These are phyloP conservation scores for Aurinia saxatilis DNA, from an alignment of 345 rosid species.

Conservation along the genomic window DNA sequence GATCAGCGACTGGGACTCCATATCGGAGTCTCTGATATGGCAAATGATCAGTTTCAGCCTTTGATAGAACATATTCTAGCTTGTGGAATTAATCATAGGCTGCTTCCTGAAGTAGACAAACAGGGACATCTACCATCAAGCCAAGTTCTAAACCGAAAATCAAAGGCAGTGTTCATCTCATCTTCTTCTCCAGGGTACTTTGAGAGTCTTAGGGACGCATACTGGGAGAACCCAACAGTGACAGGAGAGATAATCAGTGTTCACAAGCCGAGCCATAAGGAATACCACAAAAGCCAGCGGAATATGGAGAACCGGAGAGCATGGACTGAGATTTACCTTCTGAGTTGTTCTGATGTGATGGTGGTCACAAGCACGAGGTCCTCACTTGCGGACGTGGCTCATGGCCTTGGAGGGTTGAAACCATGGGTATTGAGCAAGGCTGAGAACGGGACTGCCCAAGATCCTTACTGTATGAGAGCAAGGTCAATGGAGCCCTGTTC, in stretches of 20 bases:
- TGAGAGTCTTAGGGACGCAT: slow-evolving; percentile 18
- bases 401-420: slow-evolving; percentile 25
- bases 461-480: slow-evolving; percentile 27
- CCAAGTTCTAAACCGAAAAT: slow-evolving; percentile 12
- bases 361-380: slow-evolving; percentile 27
- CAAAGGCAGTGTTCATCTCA: slow-evolving; percentile 31
- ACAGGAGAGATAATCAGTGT: slow-evolving; percentile 24
- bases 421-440: slow-evolving; percentile 30
- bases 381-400: slow-evolving; percentile 28
- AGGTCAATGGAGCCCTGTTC: slow-evolving; percentile 34
- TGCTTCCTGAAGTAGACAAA: slow-evolving; percentile 27
- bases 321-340: slow-evolving; percentile 33
- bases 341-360: slow-evolving; percentile 29
- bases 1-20: slow-evolving; percentile 28
- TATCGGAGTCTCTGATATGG: slow-evolving; percentile 15
- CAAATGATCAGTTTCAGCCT: background rate
- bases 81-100: slow-evolving; percentile 22
- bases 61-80: slow-evolving; percentile 28
- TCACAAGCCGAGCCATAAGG: slow-evolving; percentile 28
- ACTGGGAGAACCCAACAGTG: slow-evolving; percentile 21
- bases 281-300: slow-evolving; percentile 9
- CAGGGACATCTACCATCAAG: slow-evolving; percentile 15
- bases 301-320: slow-evolving; percentile 26
- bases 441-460: slow-evolving; percentile 15
- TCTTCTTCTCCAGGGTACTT: slow-evolving; percentile 18